Evolutionary conservation across 345 rosid species (phyloP).

Genomic region (Brassica rapa): DNA sequence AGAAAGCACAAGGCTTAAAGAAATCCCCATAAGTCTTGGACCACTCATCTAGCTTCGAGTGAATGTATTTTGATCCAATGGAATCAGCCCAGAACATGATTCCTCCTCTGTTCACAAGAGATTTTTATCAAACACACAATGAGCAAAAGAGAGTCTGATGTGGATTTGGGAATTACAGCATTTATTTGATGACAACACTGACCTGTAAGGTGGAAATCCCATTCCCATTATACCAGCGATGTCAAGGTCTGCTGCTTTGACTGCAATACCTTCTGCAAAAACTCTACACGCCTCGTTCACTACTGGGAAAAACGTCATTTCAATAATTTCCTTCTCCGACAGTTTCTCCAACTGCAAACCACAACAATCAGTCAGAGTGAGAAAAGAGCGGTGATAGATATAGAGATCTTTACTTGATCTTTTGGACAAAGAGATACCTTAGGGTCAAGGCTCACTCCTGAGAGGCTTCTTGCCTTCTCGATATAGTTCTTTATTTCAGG

Average conservation of each 20-base stretch:
- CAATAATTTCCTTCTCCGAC: slow-evolving; percentile 79
- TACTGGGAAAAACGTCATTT: slow-evolving; percentile 93
- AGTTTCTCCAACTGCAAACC: slow-evolving; percentile 61
- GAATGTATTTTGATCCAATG: slow-evolving; percentile 66
- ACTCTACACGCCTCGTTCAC: slow-evolving; percentile 96
- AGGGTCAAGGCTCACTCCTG: slow-evolving; percentile 71
- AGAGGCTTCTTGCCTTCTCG: slow-evolving; percentile 77
- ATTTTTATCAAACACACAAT: background rate
- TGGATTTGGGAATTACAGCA: background rate
- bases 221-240: slow-evolving; percentile 86
- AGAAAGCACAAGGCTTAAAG: slow-evolving; percentile 88
- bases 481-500: slow-evolving; percentile 74
- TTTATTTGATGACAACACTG: slow-evolving; percentile 13
- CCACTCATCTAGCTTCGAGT: slow-evolving; percentile 82
- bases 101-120: slow-evolving; percentile 73
- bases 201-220: slow-evolving; percentile 99
- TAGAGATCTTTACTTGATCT: background rate
- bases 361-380: slow-evolving; percentile 18
- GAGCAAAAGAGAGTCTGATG: background rate
- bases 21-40: slow-evolving; percentile 74
- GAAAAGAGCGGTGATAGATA: slow-evolving; percentile 7
- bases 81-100: slow-evolving; percentile 92
- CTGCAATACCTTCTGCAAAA: slow-evolving; percentile 87
- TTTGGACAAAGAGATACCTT: slow-evolving; percentile 52
- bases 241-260: slow-evolving; percentile 94